These are phyloP conservation scores for Pleurotus pulmonarius DNA, from an alignment of 768 basidiomycete species.

Conservation along the genomic window DNA sequence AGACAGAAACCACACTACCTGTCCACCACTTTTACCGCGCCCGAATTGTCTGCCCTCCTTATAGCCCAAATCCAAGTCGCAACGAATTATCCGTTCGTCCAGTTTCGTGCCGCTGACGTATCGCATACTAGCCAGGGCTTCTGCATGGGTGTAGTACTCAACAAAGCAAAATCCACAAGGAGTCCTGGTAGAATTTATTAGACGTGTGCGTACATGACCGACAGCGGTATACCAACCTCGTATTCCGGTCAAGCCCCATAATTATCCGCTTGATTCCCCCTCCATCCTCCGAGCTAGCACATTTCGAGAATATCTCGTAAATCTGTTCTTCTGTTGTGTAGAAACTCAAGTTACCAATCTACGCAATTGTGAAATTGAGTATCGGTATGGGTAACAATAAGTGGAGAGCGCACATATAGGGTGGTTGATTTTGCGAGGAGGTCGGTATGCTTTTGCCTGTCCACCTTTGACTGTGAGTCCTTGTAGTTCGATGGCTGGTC, in stretches of 20 bases:
- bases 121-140: constrained; percentile 89
- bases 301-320: constrained; percentile 90
- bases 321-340: constrained; percentile 97
- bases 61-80: constrained; percentile 96
- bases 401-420: constrained; percentile 69
- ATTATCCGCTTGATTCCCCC: constrained; percentile 92
- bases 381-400: not conserved
- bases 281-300: constrained; percentile 79
- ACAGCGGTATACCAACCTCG: constrained; percentile 46
- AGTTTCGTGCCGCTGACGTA: constrained; percentile 98
- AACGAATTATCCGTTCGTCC: constrained; percentile 97
- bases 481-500: constrained; percentile 98
- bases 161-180: constrained; percentile 97
- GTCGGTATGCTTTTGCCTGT: constrained; percentile 76
- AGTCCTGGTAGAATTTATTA: constrained; percentile 46
- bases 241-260: constrained; percentile 91
- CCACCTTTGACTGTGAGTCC: constrained; percentile 82
- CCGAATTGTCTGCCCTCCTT: constrained; percentile 97
- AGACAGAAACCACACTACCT: constrained; percentile 40
- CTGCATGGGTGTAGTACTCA: constrained; percentile 91
- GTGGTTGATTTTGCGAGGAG: constrained; percentile 83
- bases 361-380: constrained; percentile 13
- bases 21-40: constrained; percentile 94
- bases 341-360: constrained; percentile 93
- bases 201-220: not conserved